Conservation (phyloP, 2,329 filamentous ascomycete species). For the Colletotrichum australisinense region DNA sequence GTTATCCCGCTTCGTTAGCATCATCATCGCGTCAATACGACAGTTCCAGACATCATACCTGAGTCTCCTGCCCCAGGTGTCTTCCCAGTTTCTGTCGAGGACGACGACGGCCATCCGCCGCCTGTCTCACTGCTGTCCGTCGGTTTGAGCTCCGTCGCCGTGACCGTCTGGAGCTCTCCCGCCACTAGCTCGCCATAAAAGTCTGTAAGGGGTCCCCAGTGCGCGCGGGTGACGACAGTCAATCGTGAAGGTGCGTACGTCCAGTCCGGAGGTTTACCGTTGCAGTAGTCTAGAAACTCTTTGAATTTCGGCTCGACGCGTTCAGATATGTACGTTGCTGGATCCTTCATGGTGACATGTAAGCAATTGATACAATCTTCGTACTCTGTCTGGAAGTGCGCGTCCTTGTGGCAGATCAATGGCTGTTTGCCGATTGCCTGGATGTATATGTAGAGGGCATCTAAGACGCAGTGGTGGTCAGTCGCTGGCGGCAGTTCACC, state of each 20-base stretch:
- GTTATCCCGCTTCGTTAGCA: neutral
- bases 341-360: neutral
- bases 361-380: neutral
- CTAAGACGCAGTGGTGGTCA: neutral
- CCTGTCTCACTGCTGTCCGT: neutral
- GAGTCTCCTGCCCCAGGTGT: neutral
- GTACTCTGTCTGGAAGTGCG: neutral
- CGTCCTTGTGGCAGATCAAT: neutral
- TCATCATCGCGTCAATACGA: neutral
- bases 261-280: neutral
- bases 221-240: neutral
- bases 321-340: neutral
- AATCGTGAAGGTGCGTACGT: neutral
- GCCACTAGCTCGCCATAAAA: neutral
- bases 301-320: neutral
- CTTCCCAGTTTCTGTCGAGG: no score
- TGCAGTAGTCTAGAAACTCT: neutral
- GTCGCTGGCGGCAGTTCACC: neutral
- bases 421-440: neutral
- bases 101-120: no score
- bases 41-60: neutral
- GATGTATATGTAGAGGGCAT: neutral
- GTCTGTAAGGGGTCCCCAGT: neutral
- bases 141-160: neutral
- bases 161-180: neutral